Evolutionary conservation across 2,329 filamentous ascomycete genomes (phyloP), one percentile per base, ranked within the genome.

Genomic region (Talaromyces amestolkiae): DNA sequence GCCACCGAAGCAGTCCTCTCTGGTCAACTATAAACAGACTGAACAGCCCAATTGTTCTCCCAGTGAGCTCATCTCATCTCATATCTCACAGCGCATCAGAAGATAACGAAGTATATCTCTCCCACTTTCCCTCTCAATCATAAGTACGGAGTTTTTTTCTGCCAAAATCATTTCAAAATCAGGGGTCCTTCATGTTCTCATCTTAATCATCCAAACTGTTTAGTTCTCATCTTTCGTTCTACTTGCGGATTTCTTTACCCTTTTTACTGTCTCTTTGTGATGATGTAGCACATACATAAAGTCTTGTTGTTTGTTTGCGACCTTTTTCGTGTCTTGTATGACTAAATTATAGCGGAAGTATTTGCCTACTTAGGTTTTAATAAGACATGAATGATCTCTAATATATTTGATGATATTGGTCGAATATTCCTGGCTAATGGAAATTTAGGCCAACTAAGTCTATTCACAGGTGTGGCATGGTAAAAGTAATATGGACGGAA

Each of bases 1-100:
- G 91, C 91, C 70, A 93, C 91, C 66, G 91, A 93, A 79, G 91
- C 91, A 61, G 83, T 93, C 68, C 82, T 94, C 62, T 91, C 90
- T 58, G 91, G 91, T 60, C 89, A 92, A 74, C 80, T 93, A 72
- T 93, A 69, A 78, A 35, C 45, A 31, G 31, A 41, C 5, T 24
- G 11, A 27, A 49, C 24, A 24, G 24, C 47, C 11, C 51, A 37
- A 37, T 22, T 22, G n/a, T 22, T 35, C 31, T 31, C 33, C 54
- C 4, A 3, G 11, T 22, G 15, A 41, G 13, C 49, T 54, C 27
- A 27, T 19, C 31, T 53, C 43, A 51, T 31, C 45, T 62, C 22
- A 56, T 5, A 27, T 37, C 17, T 47, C 51, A 39, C 58, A 61
- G 24, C 13, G 35, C 45, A 33, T 43, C 51, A 62, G 19, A 62